Conservation (phyloP, 805 yeast species). For the Lachancea meyersii region DNA sequence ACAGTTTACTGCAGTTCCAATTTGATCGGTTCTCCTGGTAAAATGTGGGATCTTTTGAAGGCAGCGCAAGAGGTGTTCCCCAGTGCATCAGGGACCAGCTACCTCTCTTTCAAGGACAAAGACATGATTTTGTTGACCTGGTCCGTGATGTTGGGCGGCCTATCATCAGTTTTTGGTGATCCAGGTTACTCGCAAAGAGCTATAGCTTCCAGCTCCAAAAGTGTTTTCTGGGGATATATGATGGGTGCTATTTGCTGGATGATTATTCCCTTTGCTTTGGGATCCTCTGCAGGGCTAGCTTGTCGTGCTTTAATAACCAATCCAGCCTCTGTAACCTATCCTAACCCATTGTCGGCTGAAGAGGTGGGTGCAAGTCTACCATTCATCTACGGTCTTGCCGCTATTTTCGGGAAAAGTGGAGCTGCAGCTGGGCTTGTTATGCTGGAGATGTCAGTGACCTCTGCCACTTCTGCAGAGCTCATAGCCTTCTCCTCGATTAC, state of each 20-base stretch:
- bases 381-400: conserved; percentile 37
- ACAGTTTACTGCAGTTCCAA: conserved; percentile 34
- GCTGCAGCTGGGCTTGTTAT: conserved; percentile 38
- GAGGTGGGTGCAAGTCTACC: conserved; percentile 39
- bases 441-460: conserved; percentile 40
- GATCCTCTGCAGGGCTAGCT: conserved; percentile 34
- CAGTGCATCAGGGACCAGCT: conserved; percentile 28
- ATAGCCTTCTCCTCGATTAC: conserved; percentile 38
- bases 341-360: conserved; percentile 32
- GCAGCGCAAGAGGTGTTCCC: conserved; percentile 34
- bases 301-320: conserved; percentile 32
- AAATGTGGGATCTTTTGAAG: conserved; percentile 38
- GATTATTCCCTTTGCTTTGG: conserved; percentile 35
- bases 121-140: conserved; percentile 30
- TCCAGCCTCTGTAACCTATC: conserved; percentile 38
- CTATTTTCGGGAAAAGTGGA: conserved; percentile 41
- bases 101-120: conserved; percentile 30
- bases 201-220: conserved; percentile 36
- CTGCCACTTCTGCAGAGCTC: conserved; percentile 39
- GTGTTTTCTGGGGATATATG: conserved; percentile 34
- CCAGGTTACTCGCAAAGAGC: conserved; percentile 39
- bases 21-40: conserved; percentile 41
- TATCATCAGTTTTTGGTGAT: conserved; percentile 33
- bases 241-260: conserved; percentile 37
- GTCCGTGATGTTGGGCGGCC: conserved; percentile 32